Evolutionary conservation across 352 stramenopile species (phyloP).

Genomic region (Aphanomyces cochlioides): DNA sequence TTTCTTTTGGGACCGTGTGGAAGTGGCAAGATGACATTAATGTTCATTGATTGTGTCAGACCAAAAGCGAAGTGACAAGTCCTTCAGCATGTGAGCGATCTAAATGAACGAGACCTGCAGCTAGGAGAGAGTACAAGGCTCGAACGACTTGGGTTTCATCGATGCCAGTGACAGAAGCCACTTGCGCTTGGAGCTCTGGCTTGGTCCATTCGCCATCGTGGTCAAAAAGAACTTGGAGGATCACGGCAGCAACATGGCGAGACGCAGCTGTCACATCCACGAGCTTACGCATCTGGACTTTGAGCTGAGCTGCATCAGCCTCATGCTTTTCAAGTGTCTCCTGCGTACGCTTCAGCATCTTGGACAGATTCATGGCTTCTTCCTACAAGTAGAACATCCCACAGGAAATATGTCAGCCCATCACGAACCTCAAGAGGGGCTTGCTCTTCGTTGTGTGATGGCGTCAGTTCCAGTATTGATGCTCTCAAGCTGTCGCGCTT

Average conservation of each 20-base stretch:
- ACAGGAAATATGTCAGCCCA: background rate
- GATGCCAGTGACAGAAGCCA: constrained; percentile 44
- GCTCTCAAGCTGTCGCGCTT: constrained; percentile 49
- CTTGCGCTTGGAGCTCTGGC: constrained; percentile 56
- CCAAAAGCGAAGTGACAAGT: constrained; percentile 57
- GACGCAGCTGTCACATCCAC: constrained; percentile 53
- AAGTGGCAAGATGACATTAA: background rate
- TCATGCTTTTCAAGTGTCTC: constrained; percentile 39
- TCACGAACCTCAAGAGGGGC: background rate
- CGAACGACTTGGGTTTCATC: constrained; percentile 46
- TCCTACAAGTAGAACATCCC: constrained; percentile 3
- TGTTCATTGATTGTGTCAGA: constrained; percentile 34
- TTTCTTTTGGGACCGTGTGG: too few species aligned
- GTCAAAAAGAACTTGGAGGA: constrained; percentile 59
- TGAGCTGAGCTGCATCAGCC: constrained; percentile 43
- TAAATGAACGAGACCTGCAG: constrained; percentile 66
- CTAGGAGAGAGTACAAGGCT: constrained; percentile 63
- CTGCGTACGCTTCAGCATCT: constrained; percentile 35
- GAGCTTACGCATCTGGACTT: constrained; percentile 64
- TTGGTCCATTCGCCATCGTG: constrained; percentile 62
- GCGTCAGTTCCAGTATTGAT: constrained; percentile 47
- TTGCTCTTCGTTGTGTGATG: constrained; percentile 36
- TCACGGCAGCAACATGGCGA: constrained; percentile 47
- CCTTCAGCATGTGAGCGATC: constrained; percentile 60
- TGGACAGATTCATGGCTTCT: constrained; percentile 34